A percentile compares a stretch with the other conserved stretches of the same genome.
Evolutionary conservation across 257 asterid species (phyloP).

Genomic region (Solanum tarijense): DNA sequence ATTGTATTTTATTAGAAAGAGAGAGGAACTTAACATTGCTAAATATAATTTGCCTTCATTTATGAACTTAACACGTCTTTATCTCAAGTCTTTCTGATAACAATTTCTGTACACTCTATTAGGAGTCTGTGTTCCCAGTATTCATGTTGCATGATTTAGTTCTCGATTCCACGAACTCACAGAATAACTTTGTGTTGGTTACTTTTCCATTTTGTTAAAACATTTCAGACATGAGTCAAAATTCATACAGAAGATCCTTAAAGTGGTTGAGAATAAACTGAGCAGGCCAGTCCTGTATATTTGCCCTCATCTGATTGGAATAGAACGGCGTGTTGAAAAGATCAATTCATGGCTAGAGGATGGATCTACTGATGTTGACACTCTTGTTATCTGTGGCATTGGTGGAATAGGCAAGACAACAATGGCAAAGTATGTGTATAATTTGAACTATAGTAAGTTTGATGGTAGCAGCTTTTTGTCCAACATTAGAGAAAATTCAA

Average conservation of each 20-base stretch:
- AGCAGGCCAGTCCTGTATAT: slow-evolving; percentile 1
- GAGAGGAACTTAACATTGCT: not conserved
- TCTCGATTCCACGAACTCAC: not conserved
- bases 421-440: slow-evolving; percentile 11
- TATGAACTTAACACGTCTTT: not conserved
- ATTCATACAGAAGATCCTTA: slow-evolving; percentile 8
- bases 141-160: not conserved
- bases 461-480: slow-evolving; percentile 16
- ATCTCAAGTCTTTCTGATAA: not conserved
- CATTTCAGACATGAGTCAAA: slow-evolving; percentile 7
- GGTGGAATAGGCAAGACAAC: slow-evolving; percentile 21
- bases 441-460: slow-evolving; percentile 2
- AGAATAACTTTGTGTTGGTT: not conserved
- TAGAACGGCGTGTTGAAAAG: slow-evolving; percentile 4
- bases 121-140: not conserved
- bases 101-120: not conserved
- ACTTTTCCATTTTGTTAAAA: not conserved
- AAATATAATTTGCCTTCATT: not conserved
- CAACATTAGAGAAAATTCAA: slow-evolving; percentile 9
- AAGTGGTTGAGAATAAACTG: slow-evolving; percentile 10
- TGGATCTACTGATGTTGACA: slow-evolving; percentile 5
- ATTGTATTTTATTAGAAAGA: not conserved
- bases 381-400: slow-evolving; percentile 8
- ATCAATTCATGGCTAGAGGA: slow-evolving; percentile 9
- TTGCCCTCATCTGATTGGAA: slow-evolving; percentile 5